Conservation (phyloP, 2,329 filamentous ascomycete species). For the Ambrosiella beaveri region DNA sequence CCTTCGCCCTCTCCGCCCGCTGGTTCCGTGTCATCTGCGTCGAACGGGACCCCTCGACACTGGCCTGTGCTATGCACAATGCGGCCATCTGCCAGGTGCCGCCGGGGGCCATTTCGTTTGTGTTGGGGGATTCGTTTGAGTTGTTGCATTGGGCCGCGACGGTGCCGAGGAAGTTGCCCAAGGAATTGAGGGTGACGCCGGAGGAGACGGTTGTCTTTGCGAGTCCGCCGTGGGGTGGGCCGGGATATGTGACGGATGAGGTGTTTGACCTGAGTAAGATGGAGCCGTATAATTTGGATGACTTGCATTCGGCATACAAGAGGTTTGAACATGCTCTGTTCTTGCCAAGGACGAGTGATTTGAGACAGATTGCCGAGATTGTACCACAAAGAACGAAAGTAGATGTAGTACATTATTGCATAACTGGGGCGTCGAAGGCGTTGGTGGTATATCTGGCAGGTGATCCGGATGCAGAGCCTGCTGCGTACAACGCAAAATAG, state of each 20-base stretch:
- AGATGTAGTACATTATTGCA: constrained; percentile 77
- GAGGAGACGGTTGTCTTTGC: constrained; percentile 33
- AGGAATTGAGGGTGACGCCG: constrained; percentile 25
- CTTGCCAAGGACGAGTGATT: constrained; percentile 68
- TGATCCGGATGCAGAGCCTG: neutral
- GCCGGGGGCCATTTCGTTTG: constrained; percentile 59
- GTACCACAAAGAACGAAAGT: constrained; percentile 29
- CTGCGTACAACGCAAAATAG: neutral
- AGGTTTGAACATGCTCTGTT: constrained; percentile 52
- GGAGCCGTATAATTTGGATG: constrained; percentile 63
- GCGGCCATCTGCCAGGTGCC: constrained; percentile 67
- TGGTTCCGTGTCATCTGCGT: constrained; percentile 80
- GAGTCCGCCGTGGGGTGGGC: constrained; percentile 44
- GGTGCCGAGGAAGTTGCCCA: constrained; percentile 21
- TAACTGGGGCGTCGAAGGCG: constrained; percentile 76
- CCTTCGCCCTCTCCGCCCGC: constrained; percentile 65
- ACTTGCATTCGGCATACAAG: constrained; percentile 46
- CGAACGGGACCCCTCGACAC: constrained; percentile 62
- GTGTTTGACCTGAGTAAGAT: constrained; percentile 75
- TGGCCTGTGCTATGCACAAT: constrained; percentile 87
- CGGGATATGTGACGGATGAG: constrained; percentile 37
- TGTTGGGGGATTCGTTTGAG: constrained; percentile 69
- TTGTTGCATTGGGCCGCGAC: constrained; percentile 15
- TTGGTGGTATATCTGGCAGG: constrained; percentile 44
- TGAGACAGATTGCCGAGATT: constrained; percentile 56